Evolutionary conservation across 176 grass and related monocot species (phyloP).

Genomic region (Hordeum marinum): DNA sequence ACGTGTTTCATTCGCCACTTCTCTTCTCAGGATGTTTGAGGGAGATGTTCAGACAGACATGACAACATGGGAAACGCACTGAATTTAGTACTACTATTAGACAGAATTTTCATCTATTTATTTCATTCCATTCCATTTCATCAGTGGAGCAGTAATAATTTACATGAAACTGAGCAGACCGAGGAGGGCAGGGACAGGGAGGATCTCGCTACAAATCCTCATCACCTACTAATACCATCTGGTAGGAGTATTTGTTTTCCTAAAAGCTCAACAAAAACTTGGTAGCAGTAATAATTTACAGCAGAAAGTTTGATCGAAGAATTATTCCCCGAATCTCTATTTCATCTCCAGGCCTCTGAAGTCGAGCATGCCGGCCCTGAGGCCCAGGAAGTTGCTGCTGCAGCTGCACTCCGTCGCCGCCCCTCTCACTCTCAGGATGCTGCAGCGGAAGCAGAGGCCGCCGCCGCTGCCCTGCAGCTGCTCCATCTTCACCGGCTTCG

Average conservation of each 20-base stretch:
- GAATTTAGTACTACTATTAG: too few relatives aligned
- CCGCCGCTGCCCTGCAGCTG: not conserved
- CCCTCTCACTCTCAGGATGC: conserved; percentile 26
- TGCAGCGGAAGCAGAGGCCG: conserved; percentile 52
- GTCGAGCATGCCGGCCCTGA: conserved; percentile 41
- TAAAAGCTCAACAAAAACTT: not conserved
- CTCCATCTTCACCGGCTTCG: conserved; percentile 37
- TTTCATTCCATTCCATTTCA: not conserved
- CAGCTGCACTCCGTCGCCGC: conserved; percentile 41
- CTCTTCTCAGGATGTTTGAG: too few relatives aligned
- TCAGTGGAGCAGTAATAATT: not conserved
- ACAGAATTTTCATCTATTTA: too few relatives aligned
- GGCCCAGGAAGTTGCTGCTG: conserved; percentile 40
- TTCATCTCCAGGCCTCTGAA: conserved; percentile 80
- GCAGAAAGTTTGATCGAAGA: not conserved
- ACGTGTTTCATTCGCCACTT: too few relatives aligned
- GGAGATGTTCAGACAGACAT: too few relatives aligned
- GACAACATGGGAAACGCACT: too few relatives aligned
- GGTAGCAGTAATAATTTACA: conserved; percentile 16
- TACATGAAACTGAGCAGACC: conserved; percentile 28
- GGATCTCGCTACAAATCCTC: conserved; percentile 9
- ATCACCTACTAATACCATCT: not conserved
- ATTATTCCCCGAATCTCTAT: not conserved
- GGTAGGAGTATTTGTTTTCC: not conserved
- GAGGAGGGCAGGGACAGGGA: conserved; percentile 1